These are phyloP conservation scores for Diaporthe australafricana DNA, from an alignment of 2,329 filamentous ascomycete genomes.

Conservation along the genomic window DNA sequence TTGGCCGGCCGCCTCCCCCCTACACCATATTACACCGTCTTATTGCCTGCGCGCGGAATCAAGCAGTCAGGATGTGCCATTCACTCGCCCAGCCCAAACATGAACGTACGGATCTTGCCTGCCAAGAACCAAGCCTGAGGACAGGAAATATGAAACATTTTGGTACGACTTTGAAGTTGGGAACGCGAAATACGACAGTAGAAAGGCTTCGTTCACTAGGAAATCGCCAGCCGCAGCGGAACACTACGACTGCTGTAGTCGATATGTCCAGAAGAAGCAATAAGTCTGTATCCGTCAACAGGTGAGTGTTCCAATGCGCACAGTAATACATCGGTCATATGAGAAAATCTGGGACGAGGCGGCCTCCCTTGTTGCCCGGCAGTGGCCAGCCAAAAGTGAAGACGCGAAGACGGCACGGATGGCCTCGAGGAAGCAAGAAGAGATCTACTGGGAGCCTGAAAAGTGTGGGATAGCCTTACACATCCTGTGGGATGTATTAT, in stretches of 20 bases:
- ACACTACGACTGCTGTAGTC: neutral
- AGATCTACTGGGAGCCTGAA: neutral
- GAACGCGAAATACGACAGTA: neutral
- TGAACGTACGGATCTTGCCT: slow-evolving; percentile 1
- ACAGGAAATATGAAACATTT: slow-evolving; percentile 8
- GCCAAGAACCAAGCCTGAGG: neutral
- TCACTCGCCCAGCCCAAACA: slow-evolving; percentile 14
- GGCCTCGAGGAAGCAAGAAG: neutral
- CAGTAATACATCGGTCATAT: too few species aligned
- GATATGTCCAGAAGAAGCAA: neutral
- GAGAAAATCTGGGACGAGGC: neutral
- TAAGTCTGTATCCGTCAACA: neutral
- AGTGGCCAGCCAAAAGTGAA: neutral
- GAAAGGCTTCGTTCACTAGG: neutral
- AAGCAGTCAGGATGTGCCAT: neutral
- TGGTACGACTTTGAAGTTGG: slow-evolving; percentile 20
- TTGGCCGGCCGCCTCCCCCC: neutral
- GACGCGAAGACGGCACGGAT: neutral
- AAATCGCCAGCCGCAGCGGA: neutral
- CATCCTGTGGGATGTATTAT: neutral
- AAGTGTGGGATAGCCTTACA: neutral
- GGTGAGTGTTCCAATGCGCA: neutral
- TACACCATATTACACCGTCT: slow-evolving; percentile 1
- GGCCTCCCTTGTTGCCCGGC: neutral
- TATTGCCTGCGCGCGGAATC: neutral